Evolutionary conservation across 2,329 filamentous ascomycete genomes (phyloP).

Genomic region (Chalara sp.): DNA sequence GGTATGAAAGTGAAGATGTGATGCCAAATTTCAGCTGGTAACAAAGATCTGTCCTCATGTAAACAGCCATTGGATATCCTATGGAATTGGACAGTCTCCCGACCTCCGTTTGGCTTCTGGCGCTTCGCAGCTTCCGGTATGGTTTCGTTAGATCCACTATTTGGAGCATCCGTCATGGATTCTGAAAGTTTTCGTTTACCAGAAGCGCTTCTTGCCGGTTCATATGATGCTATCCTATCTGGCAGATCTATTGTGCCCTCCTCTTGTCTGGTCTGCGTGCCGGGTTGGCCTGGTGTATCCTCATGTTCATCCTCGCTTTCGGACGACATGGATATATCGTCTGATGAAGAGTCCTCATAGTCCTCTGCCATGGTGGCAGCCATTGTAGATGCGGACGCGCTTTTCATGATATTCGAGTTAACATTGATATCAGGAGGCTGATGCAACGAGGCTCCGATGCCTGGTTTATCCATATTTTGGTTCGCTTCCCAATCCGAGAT

Average conservation of each 20-base stretch:
- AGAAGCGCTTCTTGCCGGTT: slow-evolving; percentile 8
- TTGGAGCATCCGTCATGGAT: slow-evolving; percentile 7
- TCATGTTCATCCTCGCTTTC: no score
- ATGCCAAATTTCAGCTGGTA: slow-evolving; percentile 63
- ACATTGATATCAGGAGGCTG: background rate
- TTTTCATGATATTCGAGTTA: no score
- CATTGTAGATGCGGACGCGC: no score
- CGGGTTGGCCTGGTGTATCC: no score
- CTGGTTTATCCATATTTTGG: no score
- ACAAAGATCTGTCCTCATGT: slow-evolving; percentile 23
- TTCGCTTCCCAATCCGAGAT: no score
- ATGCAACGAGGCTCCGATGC: slow-evolving; percentile 1
- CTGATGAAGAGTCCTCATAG: no score
- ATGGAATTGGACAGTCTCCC: slow-evolving; percentile 7
- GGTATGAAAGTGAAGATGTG: slow-evolving; percentile 61
- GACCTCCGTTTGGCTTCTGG: slow-evolving; percentile 15
- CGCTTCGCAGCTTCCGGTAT: slow-evolving; percentile 20
- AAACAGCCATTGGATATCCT: slow-evolving; percentile 15
- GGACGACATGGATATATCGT: no score
- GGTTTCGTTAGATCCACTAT: slow-evolving; percentile 2
- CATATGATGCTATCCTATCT: slow-evolving; percentile 8
- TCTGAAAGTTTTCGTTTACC: slow-evolving; percentile 21
- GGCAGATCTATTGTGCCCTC: slow-evolving; percentile 18
- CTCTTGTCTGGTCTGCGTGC: no score
- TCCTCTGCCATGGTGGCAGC: no score